A percentile compares a stretch with the other conserved stretches of the same genome.
Conservation (phyloP, 2,329 filamentous ascomycete genomes). For the Blumeria graminis region DNA sequence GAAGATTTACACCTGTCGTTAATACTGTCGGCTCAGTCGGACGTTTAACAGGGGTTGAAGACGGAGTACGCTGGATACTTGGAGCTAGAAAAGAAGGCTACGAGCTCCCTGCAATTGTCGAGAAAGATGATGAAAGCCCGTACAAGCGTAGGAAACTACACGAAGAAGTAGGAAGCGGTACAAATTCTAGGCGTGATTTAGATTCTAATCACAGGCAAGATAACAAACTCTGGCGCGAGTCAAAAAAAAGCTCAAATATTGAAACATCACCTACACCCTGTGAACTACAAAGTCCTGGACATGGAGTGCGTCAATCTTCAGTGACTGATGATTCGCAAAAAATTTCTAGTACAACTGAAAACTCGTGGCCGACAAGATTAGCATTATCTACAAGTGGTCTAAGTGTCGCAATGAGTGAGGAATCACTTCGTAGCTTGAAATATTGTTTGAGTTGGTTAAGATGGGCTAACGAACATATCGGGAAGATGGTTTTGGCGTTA, state of each 20-base stretch:
- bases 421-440: slow-evolving; percentile 61
- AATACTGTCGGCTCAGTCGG: slow-evolving; percentile 70
- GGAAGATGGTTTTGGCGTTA: slow-evolving; percentile 47
- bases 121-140: slow-evolving; percentile 20
- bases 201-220: slow-evolving; percentile 13
- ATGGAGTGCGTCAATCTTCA: slow-evolving; percentile 26
- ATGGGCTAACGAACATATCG: slow-evolving; percentile 62
- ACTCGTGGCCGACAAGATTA: slow-evolving; percentile 55
- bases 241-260: slow-evolving; percentile 21
- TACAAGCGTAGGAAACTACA: slow-evolving; percentile 36
- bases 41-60: slow-evolving; percentile 68
- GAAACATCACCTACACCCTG: slow-evolving; percentile 72
- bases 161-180: slow-evolving; percentile 13
- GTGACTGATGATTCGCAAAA: slow-evolving; percentile 14
- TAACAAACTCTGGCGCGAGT: slow-evolving; percentile 11
- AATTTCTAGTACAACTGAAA: slow-evolving; percentile 10
- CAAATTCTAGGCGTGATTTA: slow-evolving; percentile 5
- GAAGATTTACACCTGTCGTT: slow-evolving; percentile 63
- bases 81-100: slow-evolving; percentile 21
- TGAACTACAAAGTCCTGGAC: slow-evolving; percentile 49
- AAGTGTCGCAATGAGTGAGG: slow-evolving; percentile 74
- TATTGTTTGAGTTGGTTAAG: slow-evolving; percentile 63
- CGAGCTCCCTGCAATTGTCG: slow-evolving; percentile 20
- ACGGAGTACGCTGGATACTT: slow-evolving; percentile 65
- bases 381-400: slow-evolving; percentile 81